phyloP scores from a whole-genome alignment of 805 yeast species.

The Metschnikowia noctiluminum region DNA sequence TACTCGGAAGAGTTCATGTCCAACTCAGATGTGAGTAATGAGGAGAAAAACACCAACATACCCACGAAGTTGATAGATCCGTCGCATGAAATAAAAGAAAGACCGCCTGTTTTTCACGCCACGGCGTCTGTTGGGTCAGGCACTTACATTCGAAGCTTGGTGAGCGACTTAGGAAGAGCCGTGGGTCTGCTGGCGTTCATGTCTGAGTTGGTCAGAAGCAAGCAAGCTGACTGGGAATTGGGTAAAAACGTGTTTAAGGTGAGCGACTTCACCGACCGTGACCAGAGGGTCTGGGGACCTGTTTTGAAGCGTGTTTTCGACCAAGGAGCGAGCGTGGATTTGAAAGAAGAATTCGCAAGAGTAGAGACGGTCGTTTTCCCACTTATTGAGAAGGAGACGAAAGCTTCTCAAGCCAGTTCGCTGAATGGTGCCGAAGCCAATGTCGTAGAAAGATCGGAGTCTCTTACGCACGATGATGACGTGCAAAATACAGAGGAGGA shows the following conservation, averaged over 20 bases:
- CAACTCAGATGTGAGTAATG: conserved; percentile 27
- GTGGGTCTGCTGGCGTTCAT: conserved; percentile 80
- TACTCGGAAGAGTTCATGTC: conserved; percentile 55
- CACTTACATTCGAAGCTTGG: conserved; percentile 84
- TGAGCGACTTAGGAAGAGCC: conserved; percentile 85
- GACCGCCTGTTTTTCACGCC: conserved; percentile 71
- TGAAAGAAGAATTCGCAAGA: conserved; percentile 22
- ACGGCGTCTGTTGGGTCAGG: conserved; percentile 87
- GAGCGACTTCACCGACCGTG: conserved; percentile 59
- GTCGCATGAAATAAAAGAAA: conserved; percentile 39
- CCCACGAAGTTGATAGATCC: conserved; percentile 38
- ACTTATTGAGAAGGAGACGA: background rate
- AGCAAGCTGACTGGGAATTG: conserved; percentile 84
- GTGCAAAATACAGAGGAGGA: background rate
- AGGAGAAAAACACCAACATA: conserved; percentile 36
- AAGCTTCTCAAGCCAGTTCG: background rate
- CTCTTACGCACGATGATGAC: background rate
- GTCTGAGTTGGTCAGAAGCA: conserved; percentile 71
- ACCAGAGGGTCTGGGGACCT: conserved; percentile 66
- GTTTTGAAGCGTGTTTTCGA: conserved; percentile 56
- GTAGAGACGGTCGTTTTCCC: background rate
- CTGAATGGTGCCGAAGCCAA: background rate
- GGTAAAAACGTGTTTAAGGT: conserved; percentile 65
- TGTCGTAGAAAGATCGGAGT: background rate
- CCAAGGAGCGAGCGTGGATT: conserved; percentile 23